Percentiles rank a stretch among this genome's conserved stretches.
These are phyloP conservation scores for Prunus armeniaca DNA, from an alignment of 306 rosid species.

Conservation along the genomic window DNA sequence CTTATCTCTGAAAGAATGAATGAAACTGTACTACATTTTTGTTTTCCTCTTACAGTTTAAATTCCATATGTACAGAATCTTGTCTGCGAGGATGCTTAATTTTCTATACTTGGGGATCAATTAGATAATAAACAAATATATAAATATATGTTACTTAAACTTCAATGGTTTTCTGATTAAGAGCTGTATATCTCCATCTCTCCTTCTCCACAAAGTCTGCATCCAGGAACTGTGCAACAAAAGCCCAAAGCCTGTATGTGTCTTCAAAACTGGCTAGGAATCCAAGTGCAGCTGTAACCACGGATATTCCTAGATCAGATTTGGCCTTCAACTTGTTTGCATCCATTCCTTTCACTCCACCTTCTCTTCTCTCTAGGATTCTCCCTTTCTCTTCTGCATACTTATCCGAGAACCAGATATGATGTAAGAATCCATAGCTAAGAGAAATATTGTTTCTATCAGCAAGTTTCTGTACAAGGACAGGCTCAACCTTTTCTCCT, in stretches of 20 bases:
- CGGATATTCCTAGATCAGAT: conserved; percentile 56
- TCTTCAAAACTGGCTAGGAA: conserved; percentile 80
- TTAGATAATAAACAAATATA: conserved; percentile 24
- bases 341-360: conserved; percentile 23
- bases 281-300: conserved; percentile 86
- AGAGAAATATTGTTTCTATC: conserved; percentile 80
- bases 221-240: conserved; percentile 84
- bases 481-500: conserved; percentile 87
- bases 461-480: conserved; percentile 86
- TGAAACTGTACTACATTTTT: neutral
- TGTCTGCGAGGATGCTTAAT: conserved; percentile 11
- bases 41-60: conserved; percentile 5
- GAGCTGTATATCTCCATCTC: conserved; percentile 90
- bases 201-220: conserved; percentile 96
- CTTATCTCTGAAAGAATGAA: conserved; percentile 17
- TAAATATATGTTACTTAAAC: conserved; percentile 28
- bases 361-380: conserved; percentile 47
- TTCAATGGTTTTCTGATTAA: conserved; percentile 74
- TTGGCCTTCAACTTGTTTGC: conserved; percentile 35
- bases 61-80: conserved; percentile 15
- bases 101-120: conserved; percentile 14
- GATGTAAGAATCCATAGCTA: conserved; percentile 65
- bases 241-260: conserved; percentile 75
- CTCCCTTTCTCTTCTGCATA: conserved; percentile 57
- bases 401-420: conserved; percentile 77